These are phyloP conservation scores for Fusarium napiforme DNA, from an alignment of 2,329 filamentous ascomycete species.

Conservation along the genomic window DNA sequence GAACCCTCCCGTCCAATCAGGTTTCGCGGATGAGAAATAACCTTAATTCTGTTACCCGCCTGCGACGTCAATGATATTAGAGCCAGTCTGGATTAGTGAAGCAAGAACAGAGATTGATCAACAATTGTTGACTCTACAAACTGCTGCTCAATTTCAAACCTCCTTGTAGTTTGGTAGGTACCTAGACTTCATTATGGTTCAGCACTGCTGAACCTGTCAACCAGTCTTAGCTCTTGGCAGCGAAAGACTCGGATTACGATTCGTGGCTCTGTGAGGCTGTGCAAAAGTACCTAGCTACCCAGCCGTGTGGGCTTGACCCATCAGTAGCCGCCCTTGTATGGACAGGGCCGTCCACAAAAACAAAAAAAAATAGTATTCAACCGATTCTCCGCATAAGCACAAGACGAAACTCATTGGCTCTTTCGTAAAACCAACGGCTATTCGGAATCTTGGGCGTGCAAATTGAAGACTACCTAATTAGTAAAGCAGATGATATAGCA, in stretches of 20 bases:
- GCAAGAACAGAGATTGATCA: neutral
- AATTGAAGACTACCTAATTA: neutral
- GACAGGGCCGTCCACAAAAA: neutral
- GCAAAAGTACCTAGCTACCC: conserved; percentile 9
- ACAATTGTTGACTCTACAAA: neutral
- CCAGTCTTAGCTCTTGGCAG: neutral
- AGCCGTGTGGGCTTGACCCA: neutral
- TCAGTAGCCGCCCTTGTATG: neutral
- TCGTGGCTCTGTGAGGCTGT: conserved; percentile 40
- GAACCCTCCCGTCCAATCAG: conserved; percentile 20
- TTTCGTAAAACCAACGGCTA: conserved; percentile 10
- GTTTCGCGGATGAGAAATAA: conserved; percentile 19
- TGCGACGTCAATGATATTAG: conserved; percentile 4
- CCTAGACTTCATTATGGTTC: neutral
- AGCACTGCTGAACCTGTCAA: neutral
- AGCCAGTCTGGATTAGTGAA: neutral
- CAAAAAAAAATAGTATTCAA: too few species aligned
- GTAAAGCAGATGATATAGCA: neutral
- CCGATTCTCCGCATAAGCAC: neutral
- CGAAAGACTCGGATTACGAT: neutral
- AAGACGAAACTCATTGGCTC: conserved; percentile 13
- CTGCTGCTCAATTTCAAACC: neutral
- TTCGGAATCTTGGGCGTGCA: neutral
- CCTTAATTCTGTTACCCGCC: conserved; percentile 30
- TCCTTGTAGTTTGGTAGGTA: neutral